These are phyloP conservation scores for Pleurotus pulmonarius DNA, from an alignment of 768 basidiomycete genomes.

Conservation along the genomic window DNA sequence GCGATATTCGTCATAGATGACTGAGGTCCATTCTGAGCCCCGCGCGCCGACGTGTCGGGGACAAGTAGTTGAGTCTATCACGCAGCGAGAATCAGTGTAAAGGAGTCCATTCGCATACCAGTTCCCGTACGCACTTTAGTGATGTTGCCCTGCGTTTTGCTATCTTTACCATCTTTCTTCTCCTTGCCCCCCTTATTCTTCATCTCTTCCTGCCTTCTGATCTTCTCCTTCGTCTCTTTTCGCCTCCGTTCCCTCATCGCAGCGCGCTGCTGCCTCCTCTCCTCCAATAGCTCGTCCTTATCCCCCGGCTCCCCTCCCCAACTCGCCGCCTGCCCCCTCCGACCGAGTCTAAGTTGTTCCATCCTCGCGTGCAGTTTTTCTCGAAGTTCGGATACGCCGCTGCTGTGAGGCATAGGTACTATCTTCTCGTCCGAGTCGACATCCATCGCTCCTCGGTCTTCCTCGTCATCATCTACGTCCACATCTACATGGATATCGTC, in stretches of 20 bases:
- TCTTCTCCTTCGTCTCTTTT: conserved; percentile 85
- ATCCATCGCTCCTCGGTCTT: conserved; percentile 31
- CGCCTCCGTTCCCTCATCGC: conserved; percentile 81
- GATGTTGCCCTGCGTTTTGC: conserved; percentile 36
- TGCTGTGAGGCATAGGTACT: conserved; percentile 62
- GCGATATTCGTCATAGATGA: conserved; percentile 57
- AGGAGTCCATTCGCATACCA: not conserved
- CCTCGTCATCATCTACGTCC: conserved; percentile 15
- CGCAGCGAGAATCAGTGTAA: conserved; percentile 1
- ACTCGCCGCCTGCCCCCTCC: conserved; percentile 17
- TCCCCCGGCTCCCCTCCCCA: conserved; percentile 46
- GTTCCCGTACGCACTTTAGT: conserved; percentile 46
- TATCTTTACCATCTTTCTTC: conserved; percentile 36
- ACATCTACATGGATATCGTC: conserved; percentile 16
- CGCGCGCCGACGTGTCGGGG: conserved; percentile 37
- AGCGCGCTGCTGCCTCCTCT: conserved; percentile 71
- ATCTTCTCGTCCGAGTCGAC: conserved; percentile 35
- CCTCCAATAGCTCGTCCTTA: conserved; percentile 81
- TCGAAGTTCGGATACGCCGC: conserved; percentile 61
- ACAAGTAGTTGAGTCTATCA: conserved; percentile 70
- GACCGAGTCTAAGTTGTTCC: conserved; percentile 55
- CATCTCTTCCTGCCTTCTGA: conserved; percentile 57
- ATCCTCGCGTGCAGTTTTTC: conserved; percentile 77
- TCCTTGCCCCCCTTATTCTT: conserved; percentile 50
- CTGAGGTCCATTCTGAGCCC: conserved; percentile 27